Evolutionary conservation across 139 green algal genomes (phyloP), one percentile per base, ranked within the genome.

Genomic region (Picochlorum sp.): DNA sequence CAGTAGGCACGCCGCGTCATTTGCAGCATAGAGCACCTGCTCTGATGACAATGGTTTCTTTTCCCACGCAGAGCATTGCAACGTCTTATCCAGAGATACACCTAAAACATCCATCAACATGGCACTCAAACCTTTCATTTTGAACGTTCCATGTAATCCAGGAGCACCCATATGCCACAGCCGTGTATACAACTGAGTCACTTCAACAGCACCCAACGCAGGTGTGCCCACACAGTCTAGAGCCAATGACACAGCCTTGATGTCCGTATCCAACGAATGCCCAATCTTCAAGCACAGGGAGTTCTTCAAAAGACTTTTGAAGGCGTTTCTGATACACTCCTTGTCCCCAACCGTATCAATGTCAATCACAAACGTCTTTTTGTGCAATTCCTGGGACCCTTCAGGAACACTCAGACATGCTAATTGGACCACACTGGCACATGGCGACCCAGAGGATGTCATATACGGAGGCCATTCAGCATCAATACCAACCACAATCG

Each of bases 1-100:
- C 64, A 85, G 64, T 41, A 85, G 59, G 47, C 65, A 74, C 6
- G 56, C 51, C 14, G 78, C 78, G 49, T 85, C 78, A 1, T 68
- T 52, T 2, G 77, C 77, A 18, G 75, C 78, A 51, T 85, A 85
- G 1, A 47, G 1, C 11, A 74, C 21, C 60, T 84, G 77, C 34
- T 57, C 70, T 6, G 6, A 1, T 6, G 45, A 55, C 47, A 76
- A 34, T 21, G 70, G 70, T 26, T 65, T 23, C 52, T 11, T 4
- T 9, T 62, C 67, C 79, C 79, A 85, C 1, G 23, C 45, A 28
- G 63, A 74, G 69, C 77, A 85, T 59, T 85, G 79, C 63, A 69
- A 62, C 11, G 15, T 44, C 64, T 85, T 85, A 72, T 85, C 79
- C 52, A 85, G 58, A 2, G 58, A 47, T 20, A 28, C 3, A 10